Evolutionary conservation across 2,329 filamentous ascomycete species (phyloP).

Genomic region (Ascochyta pisi): DNA sequence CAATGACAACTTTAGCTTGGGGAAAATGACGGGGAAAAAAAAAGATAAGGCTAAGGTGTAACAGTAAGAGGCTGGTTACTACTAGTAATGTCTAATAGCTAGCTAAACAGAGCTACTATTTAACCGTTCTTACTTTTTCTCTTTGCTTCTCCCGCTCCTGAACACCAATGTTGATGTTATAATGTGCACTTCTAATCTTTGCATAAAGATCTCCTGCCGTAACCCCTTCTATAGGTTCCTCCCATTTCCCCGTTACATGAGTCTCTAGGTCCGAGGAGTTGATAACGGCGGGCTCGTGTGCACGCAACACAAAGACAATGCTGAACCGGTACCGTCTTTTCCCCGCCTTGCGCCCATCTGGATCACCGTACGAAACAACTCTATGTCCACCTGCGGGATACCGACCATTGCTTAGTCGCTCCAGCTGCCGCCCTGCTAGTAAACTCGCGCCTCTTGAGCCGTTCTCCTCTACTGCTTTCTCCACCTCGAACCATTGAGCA

Average conservation of each 20-base stretch:
- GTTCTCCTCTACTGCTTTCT: constrained; percentile 30
- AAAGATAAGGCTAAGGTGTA: no score
- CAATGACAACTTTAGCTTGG: no score
- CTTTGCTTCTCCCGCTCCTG: constrained; percentile 45
- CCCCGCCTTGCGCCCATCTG: background rate
- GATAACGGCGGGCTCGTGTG: constrained; percentile 38
- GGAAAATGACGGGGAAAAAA: no score
- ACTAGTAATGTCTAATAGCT: no score
- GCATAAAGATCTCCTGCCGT: constrained; percentile 44
- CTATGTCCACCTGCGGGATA: constrained; percentile 44
- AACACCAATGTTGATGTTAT: constrained; percentile 47
- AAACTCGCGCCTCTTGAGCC: constrained; percentile 34
- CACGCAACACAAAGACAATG: constrained; percentile 48
- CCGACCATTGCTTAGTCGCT: constrained; percentile 36
- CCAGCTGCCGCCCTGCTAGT: constrained; percentile 41
- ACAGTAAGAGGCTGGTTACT: no score
- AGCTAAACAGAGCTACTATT: no score
- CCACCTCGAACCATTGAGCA: constrained; percentile 33
- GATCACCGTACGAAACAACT: constrained; percentile 43
- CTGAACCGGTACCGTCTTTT: constrained; percentile 40
- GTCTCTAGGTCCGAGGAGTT: constrained; percentile 38
- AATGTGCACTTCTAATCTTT: constrained; percentile 40
- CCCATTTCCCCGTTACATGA: constrained; percentile 39
- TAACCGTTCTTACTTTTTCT: constrained; percentile 9
- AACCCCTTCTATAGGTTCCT: constrained; percentile 28